Conservation (phyloP, 2,329 filamentous ascomycete species). For the Dothideomycetidae sp. region DNA sequence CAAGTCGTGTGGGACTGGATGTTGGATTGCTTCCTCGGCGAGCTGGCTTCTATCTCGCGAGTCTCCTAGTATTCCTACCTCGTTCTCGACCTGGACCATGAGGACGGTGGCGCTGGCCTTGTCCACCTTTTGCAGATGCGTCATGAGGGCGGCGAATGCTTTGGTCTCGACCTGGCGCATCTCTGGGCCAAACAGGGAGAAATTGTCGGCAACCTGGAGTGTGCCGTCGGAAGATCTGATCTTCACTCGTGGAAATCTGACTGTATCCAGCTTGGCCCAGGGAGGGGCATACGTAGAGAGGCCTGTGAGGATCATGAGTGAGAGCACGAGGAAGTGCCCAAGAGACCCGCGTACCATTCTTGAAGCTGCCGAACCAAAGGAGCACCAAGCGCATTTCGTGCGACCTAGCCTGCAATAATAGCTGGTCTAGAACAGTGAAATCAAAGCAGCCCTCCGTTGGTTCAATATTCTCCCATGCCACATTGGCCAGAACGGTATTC, state of each 20-base stretch:
- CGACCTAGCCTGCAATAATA: constrained; percentile 25
- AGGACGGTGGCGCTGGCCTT: constrained; percentile 35
- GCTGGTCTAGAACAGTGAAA: constrained; percentile 29
- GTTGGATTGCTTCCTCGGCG: constrained; percentile 30
- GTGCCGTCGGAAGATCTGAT: constrained; percentile 17
- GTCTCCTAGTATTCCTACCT: constrained; percentile 39
- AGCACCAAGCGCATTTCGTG: constrained; percentile 29
- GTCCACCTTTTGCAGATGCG: constrained; percentile 32
- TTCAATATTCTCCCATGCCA: constrained; percentile 36
- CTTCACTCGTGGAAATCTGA: constrained; percentile 21
- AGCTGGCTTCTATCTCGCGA: constrained; percentile 33
- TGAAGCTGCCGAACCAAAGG: constrained; percentile 36
- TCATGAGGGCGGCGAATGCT: constrained; percentile 27
- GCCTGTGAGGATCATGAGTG: constrained; percentile 17
- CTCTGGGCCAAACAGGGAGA: constrained; percentile 27
- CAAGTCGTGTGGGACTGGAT: constrained; percentile 26
- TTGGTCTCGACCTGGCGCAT: constrained; percentile 25
- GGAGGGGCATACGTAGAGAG: constrained; percentile 26
- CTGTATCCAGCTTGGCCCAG: constrained; percentile 26
- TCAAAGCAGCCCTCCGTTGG: constrained; percentile 31
- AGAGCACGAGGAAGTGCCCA: too few relatives aligned
- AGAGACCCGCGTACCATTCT: constrained; percentile 33
- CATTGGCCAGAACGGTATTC: constrained; percentile 33
- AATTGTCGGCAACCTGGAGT: constrained; percentile 20
- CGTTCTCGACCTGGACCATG: constrained; percentile 46